These are phyloP conservation scores for Coemansia sp. DNA, from an alignment of 192 early-diverging fungal genomes.

Conservation along the genomic window DNA sequence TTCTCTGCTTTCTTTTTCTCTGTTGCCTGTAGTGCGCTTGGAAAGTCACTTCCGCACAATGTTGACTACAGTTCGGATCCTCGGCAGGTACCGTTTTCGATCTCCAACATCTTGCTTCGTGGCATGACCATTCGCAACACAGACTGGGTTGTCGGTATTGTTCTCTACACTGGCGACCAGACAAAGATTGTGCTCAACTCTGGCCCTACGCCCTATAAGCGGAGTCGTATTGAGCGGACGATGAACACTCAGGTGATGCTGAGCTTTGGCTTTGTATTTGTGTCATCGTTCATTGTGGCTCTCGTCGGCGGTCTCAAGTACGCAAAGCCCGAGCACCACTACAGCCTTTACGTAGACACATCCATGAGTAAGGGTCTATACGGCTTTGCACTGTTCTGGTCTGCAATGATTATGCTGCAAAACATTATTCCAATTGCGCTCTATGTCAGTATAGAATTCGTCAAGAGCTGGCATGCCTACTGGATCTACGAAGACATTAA, in stretches of 20 bases:
- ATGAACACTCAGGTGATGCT: slow-evolving; percentile 76
- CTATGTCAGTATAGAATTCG: slow-evolving; percentile 91
- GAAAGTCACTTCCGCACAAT: slow-evolving; percentile 36
- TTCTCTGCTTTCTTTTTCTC: not conserved
- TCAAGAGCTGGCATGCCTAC: slow-evolving; percentile 81
- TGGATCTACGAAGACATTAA: slow-evolving; percentile 91
- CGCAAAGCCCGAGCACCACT: slow-evolving; percentile 32
- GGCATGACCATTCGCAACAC: slow-evolving; percentile 92
- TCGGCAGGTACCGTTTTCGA: slow-evolving; percentile 63
- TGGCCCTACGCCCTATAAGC: slow-evolving; percentile 87
- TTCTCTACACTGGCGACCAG: slow-evolving; percentile 82
- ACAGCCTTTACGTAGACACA: slow-evolving; percentile 39
- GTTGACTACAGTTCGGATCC: slow-evolving; percentile 31
- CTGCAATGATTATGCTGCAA: slow-evolving; percentile 90
- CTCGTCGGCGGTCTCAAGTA: slow-evolving; percentile 55
- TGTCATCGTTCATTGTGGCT: slow-evolving; percentile 56
- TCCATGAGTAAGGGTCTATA: slow-evolving; percentile 34
- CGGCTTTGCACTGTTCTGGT: slow-evolving; percentile 58
- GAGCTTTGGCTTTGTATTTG: slow-evolving; percentile 60
- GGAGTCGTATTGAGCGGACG: slow-evolving; percentile 79
- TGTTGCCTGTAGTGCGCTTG: slow-evolving; percentile 12
- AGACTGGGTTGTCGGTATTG: slow-evolving; percentile 82
- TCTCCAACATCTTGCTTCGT: slow-evolving; percentile 82
- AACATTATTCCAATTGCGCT: slow-evolving; percentile 96
- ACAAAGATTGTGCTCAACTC: slow-evolving; percentile 94